Evolutionary conservation across 2,329 filamentous ascomycete species (phyloP).

Genomic region (Fusarium drepaniforme): DNA sequence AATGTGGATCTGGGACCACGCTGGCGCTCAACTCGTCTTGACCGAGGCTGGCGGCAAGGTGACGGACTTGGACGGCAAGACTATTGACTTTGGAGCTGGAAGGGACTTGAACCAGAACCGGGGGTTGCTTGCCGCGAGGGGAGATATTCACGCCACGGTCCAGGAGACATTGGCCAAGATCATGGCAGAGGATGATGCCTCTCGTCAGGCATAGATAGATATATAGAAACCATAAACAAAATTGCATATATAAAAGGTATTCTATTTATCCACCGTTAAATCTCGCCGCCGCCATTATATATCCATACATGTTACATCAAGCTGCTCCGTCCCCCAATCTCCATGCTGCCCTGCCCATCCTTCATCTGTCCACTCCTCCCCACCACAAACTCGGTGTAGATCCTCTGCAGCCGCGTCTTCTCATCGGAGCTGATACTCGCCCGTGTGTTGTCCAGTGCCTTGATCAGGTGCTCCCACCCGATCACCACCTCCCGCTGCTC

Average conservation of each 20-base stretch:
- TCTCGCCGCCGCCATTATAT: slow-evolving; percentile 9
- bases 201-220: slow-evolving; percentile 1
- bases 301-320: slow-evolving; percentile 75
- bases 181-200: slow-evolving; percentile 26
- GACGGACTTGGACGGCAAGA: slow-evolving; percentile 59
- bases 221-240: background rate
- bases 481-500: slow-evolving; percentile 81
- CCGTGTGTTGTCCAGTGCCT: slow-evolving; percentile 81
- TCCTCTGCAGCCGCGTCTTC: slow-evolving; percentile 77
- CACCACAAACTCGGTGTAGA: slow-evolving; percentile 94
- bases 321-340: slow-evolving; percentile 92
- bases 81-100: slow-evolving; percentile 52
- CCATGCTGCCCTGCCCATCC: slow-evolving; percentile 89
- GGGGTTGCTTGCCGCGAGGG: slow-evolving; percentile 59
- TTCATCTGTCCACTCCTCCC: slow-evolving; percentile 96
- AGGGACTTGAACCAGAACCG: slow-evolving; percentile 49
- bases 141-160: slow-evolving; percentile 55
- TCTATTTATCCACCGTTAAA: background rate
- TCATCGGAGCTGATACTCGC: slow-evolving; percentile 87
- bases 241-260: background rate
- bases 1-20: slow-evolving; percentile 64
- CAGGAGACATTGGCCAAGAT: slow-evolving; percentile 47
- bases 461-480: slow-evolving; percentile 84
- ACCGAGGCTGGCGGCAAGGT: slow-evolving; percentile 66
- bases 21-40: slow-evolving; percentile 68